Evolutionary conservation across 257 asterid genomes (phyloP).

Genomic region (Ilex aquifolium): DNA sequence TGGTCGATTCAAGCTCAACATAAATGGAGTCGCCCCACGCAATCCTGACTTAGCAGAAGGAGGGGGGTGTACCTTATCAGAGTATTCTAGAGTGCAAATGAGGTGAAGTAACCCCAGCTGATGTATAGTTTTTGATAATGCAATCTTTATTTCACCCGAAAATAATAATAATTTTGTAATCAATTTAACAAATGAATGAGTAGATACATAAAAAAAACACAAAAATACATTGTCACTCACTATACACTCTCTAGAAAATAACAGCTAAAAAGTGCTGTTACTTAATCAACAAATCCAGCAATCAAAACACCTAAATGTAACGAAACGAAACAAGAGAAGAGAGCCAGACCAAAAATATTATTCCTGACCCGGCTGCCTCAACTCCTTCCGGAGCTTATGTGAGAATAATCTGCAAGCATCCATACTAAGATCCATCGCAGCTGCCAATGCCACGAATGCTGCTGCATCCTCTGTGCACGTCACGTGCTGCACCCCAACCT

Average conservation of each 20-base stretch:
- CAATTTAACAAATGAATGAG: slow-evolving; percentile 20
- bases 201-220: slow-evolving; percentile 8
- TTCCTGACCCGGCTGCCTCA: slow-evolving; percentile 58
- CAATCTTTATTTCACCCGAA: no score
- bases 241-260: slow-evolving; percentile 44
- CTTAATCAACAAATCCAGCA: slow-evolving; percentile 10
- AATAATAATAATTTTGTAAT: no score
- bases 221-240: slow-evolving; percentile 32
- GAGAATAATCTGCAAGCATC: slow-evolving; percentile 84
- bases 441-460: slow-evolving; percentile 90
- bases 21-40: no score
- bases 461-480: slow-evolving; percentile 96
- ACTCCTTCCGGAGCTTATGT: slow-evolving; percentile 70
- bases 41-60: no score
- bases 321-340: background rate
- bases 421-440: slow-evolving; percentile 90
- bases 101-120: no score
- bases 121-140: no score
- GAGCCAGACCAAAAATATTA: slow-evolving; percentile 24
- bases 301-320: background rate
- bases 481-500: slow-evolving; percentile 91
- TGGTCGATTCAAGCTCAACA: no score
- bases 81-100: no score
- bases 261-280: slow-evolving; percentile 13
- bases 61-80: no score